A percentile compares a stretch with the other conserved stretches of the same genome.
Conservation (phyloP, 139 green algal species). For the Zygnema cylindricum region DNA sequence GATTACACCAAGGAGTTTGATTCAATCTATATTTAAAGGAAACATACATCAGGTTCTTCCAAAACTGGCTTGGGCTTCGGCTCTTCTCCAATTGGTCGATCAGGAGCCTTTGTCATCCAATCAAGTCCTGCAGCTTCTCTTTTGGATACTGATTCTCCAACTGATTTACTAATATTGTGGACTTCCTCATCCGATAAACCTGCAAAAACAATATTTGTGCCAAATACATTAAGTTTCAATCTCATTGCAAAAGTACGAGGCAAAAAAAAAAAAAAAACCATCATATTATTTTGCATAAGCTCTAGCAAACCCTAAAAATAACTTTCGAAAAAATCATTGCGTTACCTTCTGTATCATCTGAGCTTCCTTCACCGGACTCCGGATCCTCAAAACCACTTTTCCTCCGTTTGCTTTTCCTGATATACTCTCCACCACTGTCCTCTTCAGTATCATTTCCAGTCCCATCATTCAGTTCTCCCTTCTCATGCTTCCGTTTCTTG, state of each 20-base stretch:
- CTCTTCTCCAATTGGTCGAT: background rate
- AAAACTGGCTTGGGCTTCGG: background rate
- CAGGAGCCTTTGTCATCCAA: conserved; percentile 50
- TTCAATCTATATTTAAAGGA: too few relatives aligned
- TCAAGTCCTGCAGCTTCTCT: conserved; percentile 53
- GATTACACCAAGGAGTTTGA: too few relatives aligned
- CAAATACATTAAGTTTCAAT: too few relatives aligned
- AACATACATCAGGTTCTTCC: background rate
- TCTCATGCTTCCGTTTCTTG: conserved; percentile 14
- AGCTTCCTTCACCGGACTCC: conserved; percentile 12
- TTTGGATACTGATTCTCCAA: conserved; percentile 15
- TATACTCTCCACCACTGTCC: conserved; percentile 5
- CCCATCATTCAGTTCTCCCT: conserved; percentile 33
- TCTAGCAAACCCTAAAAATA: too few relatives aligned
- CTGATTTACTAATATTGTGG: background rate
- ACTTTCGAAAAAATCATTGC: too few relatives aligned
- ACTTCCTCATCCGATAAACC: conserved; percentile 13
- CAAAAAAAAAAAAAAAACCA: too few relatives aligned
- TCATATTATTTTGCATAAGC: too few relatives aligned
- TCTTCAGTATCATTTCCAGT: conserved; percentile 25
- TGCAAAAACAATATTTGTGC: too few relatives aligned
- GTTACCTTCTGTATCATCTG: background rate
- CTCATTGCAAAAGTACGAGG: too few relatives aligned
- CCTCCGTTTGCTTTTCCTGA: conserved; percentile 27
- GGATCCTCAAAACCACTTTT: conserved; percentile 37